Percentiles rank a stretch among this genome's conserved stretches.
Conservation (phyloP, 2,329 filamentous ascomycete species). For the Fusarium sp. region DNA sequence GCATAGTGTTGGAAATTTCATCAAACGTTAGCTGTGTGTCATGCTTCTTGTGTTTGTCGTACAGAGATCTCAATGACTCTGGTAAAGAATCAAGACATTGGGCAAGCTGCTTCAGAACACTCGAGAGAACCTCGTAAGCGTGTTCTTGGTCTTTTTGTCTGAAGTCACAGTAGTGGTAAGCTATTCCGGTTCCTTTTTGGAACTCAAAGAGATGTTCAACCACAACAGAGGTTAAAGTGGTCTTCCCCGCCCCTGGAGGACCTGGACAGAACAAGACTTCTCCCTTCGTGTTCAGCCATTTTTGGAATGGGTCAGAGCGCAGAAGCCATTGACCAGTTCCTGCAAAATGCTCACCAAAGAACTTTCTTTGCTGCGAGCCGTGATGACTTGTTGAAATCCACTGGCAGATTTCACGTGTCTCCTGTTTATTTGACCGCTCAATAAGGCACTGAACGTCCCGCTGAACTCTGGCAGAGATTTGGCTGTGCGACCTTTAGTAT, state of each 20-base stretch:
- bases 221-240: conserved; percentile 7
- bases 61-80: background rate
- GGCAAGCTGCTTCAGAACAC: conserved; percentile 12
- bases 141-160: background rate
- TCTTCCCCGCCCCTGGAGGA: conserved; percentile 17
- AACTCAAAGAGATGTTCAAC: background rate
- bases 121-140: background rate
- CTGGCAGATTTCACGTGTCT: conserved; percentile 4
- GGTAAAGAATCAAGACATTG: conserved; percentile 5
- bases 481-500: conserved; percentile 7
- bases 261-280: conserved; percentile 14
- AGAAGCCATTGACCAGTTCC: conserved; percentile 15
- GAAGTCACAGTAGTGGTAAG: conserved; percentile 14
- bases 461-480: conserved; percentile 7
- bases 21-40: conserved; percentile 2
- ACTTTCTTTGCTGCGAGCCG: background rate
- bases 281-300: conserved; percentile 5
- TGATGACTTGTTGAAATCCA: conserved; percentile 9
- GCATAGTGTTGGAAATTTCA: background rate
- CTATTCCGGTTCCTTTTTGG: background rate
- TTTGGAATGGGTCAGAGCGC: background rate
- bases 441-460: conserved; percentile 1
- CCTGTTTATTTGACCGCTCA: conserved; percentile 13
- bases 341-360: background rate
- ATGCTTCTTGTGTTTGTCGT: conserved; percentile 10